Base-by-base conservation (phyloP, 441 rosid species). In the Cnidoscolus chayamansa region DNA sequence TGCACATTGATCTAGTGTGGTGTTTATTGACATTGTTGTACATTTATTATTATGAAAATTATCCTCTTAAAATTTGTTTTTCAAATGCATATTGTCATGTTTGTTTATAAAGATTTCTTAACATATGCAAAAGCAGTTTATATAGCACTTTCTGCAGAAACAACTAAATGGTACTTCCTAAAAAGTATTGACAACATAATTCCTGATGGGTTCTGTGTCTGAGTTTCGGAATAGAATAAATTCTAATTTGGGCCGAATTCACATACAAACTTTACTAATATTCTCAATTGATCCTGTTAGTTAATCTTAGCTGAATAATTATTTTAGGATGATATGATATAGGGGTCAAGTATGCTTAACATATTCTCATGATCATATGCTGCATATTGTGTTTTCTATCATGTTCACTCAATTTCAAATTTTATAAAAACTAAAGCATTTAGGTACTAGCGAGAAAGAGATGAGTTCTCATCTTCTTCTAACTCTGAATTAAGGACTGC, bases 11-110 rank as follows among this genome's bases (percentile, higher is more conserved):
- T 17, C 11, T 47, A 15, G 31, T 7, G 12, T 30, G 37, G 61
- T 71, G 56, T 30, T 12, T 19, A n/a, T 72, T 16, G 19, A 67
- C n/a, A 64, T 64, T 48, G 8, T 59, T 47, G 10, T 50, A 48
- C 67, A 31, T 2, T 16, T n/a, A 30, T 30, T 8, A 3, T 67
- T 16, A 30, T 16, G 45, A 51, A 15, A 0, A 56, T 67, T 15
- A 4, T 16, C 15, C 31, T 35, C 11, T 10, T 32, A 16, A 35
- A 20, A 2, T 17, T n/a, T 56, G 60, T 16, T 32, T 53, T 53
- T 5, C n/a, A 16, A 19, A 8, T 53, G 10, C 17, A 32, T 31
- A 12, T 13, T 32, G 63, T 60, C 17, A 13, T 59, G 63, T 11
- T 12, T 30, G 63, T 9, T 25, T 32, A 5, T 31, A 59, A 59